These are phyloP conservation scores for Sporothrix variecibatus DNA, from an alignment of 2,329 filamentous ascomycete species.

Conservation along the genomic window DNA sequence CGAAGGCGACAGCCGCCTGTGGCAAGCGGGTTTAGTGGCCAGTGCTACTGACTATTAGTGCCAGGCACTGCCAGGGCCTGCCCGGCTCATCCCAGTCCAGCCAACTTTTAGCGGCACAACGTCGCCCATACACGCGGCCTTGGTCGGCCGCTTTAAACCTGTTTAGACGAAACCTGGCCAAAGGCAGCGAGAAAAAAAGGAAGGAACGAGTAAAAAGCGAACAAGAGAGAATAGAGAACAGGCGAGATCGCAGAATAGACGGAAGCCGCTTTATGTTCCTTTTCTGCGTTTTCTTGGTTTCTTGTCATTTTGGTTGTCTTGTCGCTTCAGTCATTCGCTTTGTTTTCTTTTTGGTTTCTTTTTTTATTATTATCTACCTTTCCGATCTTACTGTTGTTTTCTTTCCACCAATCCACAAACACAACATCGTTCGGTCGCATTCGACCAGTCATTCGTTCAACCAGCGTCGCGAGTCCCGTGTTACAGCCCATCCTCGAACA, in stretches of 20 bases:
- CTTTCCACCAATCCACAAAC: not conserved
- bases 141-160: not conserved
- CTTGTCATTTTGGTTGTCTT: not conserved
- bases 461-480: not conserved
- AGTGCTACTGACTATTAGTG: not conserved
- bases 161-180: conserved; percentile 10
- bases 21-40: not conserved
- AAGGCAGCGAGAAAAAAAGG: not conserved
- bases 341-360: not conserved
- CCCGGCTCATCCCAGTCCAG: conserved; percentile 1
- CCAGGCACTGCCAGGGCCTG: not conserved
- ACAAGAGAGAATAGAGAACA: not conserved
- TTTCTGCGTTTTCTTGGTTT: not conserved
- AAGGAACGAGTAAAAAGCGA: not conserved
- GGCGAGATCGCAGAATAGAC: not conserved
- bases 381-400: not conserved
- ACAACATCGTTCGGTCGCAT: not conserved
- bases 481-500: not conserved
- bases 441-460: conserved; percentile 7
- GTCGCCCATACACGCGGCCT: conserved; percentile 17
- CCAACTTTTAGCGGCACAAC: conserved; percentile 8
- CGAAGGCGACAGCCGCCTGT: not conserved
- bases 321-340: not conserved
- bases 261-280: not conserved
- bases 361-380: not conserved